A percentile compares a stretch with the other conserved stretches of the same genome.
phyloP scores from a whole-genome alignment of 1,139 yeast genomes.

The Kazachstania sp. region DNA sequence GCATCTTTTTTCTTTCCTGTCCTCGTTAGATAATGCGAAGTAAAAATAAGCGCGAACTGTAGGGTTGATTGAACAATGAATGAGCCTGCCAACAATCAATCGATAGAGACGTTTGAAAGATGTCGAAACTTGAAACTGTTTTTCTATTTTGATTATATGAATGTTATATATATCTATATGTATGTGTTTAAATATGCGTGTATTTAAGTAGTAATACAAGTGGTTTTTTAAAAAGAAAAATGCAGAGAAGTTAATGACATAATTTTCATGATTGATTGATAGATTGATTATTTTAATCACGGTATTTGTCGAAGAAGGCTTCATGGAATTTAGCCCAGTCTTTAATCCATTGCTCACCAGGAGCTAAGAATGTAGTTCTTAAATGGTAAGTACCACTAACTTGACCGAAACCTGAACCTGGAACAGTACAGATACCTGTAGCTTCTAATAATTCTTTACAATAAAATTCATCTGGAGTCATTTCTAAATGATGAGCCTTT shows the following conservation, averaged over 20 bases:
- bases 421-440: conserved; percentile 97
- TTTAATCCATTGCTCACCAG: conserved; percentile 82
- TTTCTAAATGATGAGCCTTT: conserved; percentile 47
- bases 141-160: background rate
- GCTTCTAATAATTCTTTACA: conserved; percentile 70
- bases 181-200: background rate
- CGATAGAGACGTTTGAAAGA: too few relatives aligned
- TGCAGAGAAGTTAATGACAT: background rate
- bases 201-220: background rate
- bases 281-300: conserved; percentile 13
- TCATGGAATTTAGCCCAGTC: conserved; percentile 71
- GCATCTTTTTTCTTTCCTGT: too few relatives aligned
- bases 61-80: too few relatives aligned
- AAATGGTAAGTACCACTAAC: conserved; percentile 79
- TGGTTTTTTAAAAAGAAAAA: background rate
- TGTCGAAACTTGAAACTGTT: background rate
- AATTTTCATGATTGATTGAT: background rate
- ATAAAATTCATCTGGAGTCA: conserved; percentile 76
- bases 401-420: conserved; percentile 97
- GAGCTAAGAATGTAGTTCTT: conserved; percentile 93
- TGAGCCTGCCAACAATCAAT: too few relatives aligned
- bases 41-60: too few relatives aligned
- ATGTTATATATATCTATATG: background rate
- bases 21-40: too few relatives aligned
- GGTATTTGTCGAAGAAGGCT: conserved; percentile 54